These are phyloP conservation scores for Phytophthora sojae DNA, from an alignment of 352 stramenopile species.

Conservation along the genomic window DNA sequence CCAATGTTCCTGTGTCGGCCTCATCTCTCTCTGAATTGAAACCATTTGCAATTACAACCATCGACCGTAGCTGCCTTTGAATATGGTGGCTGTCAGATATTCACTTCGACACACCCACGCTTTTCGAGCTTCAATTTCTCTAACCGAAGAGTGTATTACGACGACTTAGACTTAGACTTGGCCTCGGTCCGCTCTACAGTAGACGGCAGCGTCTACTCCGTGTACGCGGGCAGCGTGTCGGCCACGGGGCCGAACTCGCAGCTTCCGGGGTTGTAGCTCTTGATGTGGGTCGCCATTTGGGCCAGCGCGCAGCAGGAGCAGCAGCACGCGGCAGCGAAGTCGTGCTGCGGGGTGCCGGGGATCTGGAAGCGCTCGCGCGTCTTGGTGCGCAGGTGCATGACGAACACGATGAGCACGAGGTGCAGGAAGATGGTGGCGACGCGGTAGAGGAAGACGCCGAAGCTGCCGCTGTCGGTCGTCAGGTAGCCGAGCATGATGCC, in stretches of 20 bases:
- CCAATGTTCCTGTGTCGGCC: not conserved
- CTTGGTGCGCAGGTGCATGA: conserved; percentile 39
- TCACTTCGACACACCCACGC: conserved; percentile 21
- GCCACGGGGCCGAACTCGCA: conserved; percentile 43
- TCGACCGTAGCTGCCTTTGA: conserved; percentile 9
- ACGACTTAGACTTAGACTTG: not conserved
- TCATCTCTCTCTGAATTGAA: not conserved
- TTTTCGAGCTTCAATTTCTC: not conserved
- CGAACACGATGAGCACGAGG: conserved; percentile 26
- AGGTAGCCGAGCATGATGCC: conserved; percentile 25
- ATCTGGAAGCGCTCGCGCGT: conserved; percentile 53
- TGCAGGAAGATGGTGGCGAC: conserved; percentile 23
- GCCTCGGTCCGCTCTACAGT: not conserved
- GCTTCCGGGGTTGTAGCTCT: conserved; percentile 57
- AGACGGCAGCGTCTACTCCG: conserved; percentile 4
- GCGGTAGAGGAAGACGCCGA: conserved; percentile 24
- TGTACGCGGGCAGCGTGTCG: conserved; percentile 48
- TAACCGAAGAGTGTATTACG: not conserved
- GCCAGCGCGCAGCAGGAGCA: conserved; percentile 57
- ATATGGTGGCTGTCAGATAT: conserved; percentile 23
- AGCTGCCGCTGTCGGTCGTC: conserved; percentile 16
- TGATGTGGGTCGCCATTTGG: conserved; percentile 65
- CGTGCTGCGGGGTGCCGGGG: conserved; percentile 37
- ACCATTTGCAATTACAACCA: conserved; percentile 5
- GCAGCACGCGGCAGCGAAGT: conserved; percentile 46